phyloP scores from a whole-genome alignment of 495 filamentous ascomycete genomes.

The Amniculicola lignicola region DNA sequence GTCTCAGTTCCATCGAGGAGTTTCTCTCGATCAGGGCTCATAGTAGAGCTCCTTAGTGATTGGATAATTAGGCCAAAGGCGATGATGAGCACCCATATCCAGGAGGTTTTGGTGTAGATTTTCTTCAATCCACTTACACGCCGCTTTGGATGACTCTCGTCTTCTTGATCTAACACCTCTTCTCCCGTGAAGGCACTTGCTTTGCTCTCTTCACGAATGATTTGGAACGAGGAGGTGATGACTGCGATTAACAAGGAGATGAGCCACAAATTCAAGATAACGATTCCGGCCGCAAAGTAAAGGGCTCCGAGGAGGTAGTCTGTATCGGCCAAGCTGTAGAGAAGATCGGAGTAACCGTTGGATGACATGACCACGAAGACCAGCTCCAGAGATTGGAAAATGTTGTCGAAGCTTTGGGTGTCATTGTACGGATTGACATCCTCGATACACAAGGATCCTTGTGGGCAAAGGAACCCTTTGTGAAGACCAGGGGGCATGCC shows the following conservation, averaged over 20 bases:
- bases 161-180: slow-evolving; percentile 49
- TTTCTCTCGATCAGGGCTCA: slow-evolving; percentile 54
- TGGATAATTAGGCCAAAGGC: slow-evolving; percentile 71
- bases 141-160: slow-evolving; percentile 38
- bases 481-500: slow-evolving; percentile 42
- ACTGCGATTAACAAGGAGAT: slow-evolving; percentile 96
- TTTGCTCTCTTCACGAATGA: slow-evolving; percentile 95
- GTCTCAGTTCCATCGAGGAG: slow-evolving; percentile 69
- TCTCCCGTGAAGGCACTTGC: slow-evolving; percentile 86
- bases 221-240: slow-evolving; percentile 97
- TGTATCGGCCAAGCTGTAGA: slow-evolving; percentile 87
- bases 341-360: slow-evolving; percentile 91
- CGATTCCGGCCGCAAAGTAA: slow-evolving; percentile 76
- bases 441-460: slow-evolving; percentile 76
- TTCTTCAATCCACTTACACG: slow-evolving; percentile 58
- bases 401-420: slow-evolving; percentile 94
- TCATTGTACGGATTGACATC: slow-evolving; percentile 75
- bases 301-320: slow-evolving; percentile 79
- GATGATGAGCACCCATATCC: slow-evolving; percentile 81
- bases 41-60: slow-evolving; percentile 68
- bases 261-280: slow-evolving; percentile 95
- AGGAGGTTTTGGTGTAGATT: slow-evolving; percentile 67
- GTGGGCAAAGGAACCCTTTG: slow-evolving; percentile 92
- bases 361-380: slow-evolving; percentile 99
- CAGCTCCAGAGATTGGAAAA: slow-evolving; percentile 81